Percentiles rank a stretch among this genome's conserved stretches.
Conservation (phyloP, 345 rosid species). For the Salix arbutifolia region DNA sequence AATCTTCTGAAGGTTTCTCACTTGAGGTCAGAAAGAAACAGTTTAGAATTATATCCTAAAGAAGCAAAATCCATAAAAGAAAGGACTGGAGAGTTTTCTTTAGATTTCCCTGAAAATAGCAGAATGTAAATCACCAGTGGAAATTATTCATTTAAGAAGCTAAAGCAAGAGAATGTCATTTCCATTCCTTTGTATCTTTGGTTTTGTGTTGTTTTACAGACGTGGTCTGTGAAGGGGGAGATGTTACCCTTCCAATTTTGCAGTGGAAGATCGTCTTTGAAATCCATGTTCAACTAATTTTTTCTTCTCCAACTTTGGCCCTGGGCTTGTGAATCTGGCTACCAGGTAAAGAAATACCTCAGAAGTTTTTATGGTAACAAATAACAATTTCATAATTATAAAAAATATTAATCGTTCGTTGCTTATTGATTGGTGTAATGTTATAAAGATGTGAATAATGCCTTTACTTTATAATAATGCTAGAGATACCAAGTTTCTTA, state of each 20-base stretch:
- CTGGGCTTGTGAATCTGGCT: neutral
- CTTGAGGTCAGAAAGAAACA: neutral
- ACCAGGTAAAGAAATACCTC: neutral
- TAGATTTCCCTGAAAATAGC: neutral
- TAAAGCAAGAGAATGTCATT: neutral
- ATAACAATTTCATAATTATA: too few species aligned
- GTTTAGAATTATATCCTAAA: neutral
- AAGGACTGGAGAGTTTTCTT: neutral
- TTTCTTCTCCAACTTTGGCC: neutral
- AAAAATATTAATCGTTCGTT: too few species aligned
- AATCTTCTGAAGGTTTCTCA: neutral
- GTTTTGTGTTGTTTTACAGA: neutral
- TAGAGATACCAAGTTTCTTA: too few species aligned
- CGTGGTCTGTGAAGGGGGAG: neutral
- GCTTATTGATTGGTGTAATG: too few species aligned
- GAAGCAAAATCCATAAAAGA: neutral
- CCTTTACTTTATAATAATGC: too few species aligned
- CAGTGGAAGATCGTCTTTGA: neutral
- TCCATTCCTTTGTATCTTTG: neutral
- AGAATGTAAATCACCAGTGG: neutral
- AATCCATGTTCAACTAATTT: neutral
- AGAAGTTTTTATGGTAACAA: neutral
- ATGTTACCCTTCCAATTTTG: neutral
- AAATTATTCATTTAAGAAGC: neutral
- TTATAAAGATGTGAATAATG: too few species aligned